phyloP scores from a whole-genome alignment of 805 yeast species.

The Myxozyma vanderwaltii region DNA sequence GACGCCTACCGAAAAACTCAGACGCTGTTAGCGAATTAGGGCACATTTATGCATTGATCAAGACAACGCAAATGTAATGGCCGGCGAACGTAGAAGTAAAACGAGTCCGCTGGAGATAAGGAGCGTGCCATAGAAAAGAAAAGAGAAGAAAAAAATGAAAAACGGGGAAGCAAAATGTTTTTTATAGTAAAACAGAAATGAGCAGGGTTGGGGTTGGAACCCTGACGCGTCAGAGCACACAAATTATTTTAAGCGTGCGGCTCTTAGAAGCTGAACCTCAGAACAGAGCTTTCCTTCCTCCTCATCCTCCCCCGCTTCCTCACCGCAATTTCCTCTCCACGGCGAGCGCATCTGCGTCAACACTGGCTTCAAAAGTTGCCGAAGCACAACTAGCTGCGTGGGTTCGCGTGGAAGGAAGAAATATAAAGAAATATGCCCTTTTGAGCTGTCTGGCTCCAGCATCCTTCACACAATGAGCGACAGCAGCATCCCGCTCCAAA shows the following conservation, averaged over 20 bases:
- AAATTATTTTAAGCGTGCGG: too few relatives aligned
- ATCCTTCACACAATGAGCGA: background rate
- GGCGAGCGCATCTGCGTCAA: too few relatives aligned
- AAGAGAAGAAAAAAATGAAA: too few relatives aligned
- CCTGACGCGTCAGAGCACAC: too few relatives aligned
- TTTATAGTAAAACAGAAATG: background rate
- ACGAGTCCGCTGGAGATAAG: slow-evolving; percentile 17
- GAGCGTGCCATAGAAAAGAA: slow-evolving; percentile 9
- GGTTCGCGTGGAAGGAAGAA: too few relatives aligned
- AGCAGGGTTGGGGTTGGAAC: background rate
- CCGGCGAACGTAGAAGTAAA: slow-evolving; percentile 10
- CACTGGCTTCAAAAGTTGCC: too few relatives aligned
- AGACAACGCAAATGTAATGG: slow-evolving; percentile 16
- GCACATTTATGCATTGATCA: slow-evolving; percentile 12
- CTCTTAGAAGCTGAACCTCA: too few relatives aligned
- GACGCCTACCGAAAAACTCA: slow-evolving; percentile 14
- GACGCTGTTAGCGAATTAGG: slow-evolving; percentile 27
- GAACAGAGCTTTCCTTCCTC: too few relatives aligned
- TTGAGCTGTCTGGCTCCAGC: background rate
- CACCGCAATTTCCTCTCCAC: too few relatives aligned
- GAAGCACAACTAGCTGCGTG: too few relatives aligned
- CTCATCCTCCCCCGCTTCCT: too few relatives aligned
- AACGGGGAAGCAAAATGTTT: background rate
- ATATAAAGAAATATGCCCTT: background rate
- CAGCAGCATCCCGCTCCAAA: too few relatives aligned